phyloP scores from a whole-genome alignment of 371 early-diverging fungal species.

The Apophysomyces trapeziformis region DNA sequence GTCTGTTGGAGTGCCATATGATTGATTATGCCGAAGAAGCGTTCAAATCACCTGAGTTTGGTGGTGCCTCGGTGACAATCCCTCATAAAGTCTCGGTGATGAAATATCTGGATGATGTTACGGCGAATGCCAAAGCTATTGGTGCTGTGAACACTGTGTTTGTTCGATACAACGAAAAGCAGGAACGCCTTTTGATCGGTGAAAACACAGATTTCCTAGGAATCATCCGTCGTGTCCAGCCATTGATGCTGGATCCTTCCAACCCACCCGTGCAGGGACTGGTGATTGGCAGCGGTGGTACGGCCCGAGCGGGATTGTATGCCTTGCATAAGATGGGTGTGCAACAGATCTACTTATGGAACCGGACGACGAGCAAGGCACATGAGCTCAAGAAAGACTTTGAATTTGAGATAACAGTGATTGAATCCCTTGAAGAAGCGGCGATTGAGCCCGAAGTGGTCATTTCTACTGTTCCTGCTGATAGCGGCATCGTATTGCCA shows the following conservation, averaged over 20 bases:
- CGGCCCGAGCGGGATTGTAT: constrained; percentile 91
- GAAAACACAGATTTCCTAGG: constrained; percentile 97
- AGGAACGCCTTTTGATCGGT: constrained; percentile 67
- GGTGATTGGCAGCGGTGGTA: constrained; percentile 97
- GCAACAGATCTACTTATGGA: constrained; percentile 77
- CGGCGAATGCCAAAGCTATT: constrained; percentile 80
- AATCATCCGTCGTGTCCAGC: constrained; percentile 71
- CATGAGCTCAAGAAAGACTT: constrained; percentile 73
- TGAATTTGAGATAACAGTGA: constrained; percentile 50
- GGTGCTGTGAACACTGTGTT: constrained; percentile 94
- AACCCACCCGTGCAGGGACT: constrained; percentile 58
- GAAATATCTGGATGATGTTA: constrained; percentile 69
- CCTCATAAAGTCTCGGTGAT: constrained; percentile 91
- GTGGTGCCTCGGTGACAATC: constrained; percentile 95
- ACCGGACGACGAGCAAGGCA: constrained; percentile 84
- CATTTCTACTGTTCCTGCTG: constrained; percentile 85
- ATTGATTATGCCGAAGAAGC: constrained; percentile 65
- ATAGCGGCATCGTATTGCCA: constrained; percentile 68
- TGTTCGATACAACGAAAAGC: constrained; percentile 44
- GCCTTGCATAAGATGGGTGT: constrained; percentile 82
- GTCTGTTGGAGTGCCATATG: constrained; percentile 72
- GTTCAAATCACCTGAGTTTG: constrained; percentile 72
- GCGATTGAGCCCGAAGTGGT: constrained; percentile 55
- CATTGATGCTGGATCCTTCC: constrained; percentile 49
- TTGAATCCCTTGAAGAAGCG: constrained; percentile 37